Conservation (phyloP, 83 land plant species). For the Diphasiastrum complanatum region DNA sequence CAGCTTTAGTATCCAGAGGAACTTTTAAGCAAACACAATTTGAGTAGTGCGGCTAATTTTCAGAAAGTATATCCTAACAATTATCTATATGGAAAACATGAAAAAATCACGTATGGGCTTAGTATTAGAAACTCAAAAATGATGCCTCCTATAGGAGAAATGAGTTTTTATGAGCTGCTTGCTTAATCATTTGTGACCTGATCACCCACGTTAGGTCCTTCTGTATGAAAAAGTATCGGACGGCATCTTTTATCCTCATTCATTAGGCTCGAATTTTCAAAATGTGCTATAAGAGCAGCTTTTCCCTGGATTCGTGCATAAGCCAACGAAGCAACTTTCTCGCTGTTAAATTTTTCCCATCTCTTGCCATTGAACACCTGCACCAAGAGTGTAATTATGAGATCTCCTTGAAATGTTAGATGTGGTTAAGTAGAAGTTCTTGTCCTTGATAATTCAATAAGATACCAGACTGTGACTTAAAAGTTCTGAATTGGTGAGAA, state of each 20-base stretch:
- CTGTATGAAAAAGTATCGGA: slow-evolving; percentile 80
- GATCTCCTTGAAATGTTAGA: not conserved
- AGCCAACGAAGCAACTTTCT: slow-evolving; percentile 82
- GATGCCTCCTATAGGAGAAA: not conserved
- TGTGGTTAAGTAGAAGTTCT: not conserved
- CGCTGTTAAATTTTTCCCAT: slow-evolving; percentile 92
- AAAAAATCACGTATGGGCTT: too few relatives aligned
- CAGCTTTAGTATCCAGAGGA: not conserved
- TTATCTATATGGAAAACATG: too few relatives aligned
- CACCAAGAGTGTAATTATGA: not conserved
- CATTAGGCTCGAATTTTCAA: slow-evolving; percentile 87
- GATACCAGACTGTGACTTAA: not conserved
- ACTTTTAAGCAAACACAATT: not conserved
- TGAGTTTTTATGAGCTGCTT: slow-evolving; percentile 8
- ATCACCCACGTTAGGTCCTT: slow-evolving; percentile 70
- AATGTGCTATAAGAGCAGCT: slow-evolving; percentile 71
- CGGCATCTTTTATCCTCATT: slow-evolving; percentile 92
- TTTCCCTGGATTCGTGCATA: slow-evolving; percentile 92
- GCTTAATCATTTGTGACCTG: too few relatives aligned
- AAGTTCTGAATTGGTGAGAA: too few relatives aligned
- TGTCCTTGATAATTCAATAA: not conserved
- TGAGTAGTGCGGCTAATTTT: too few relatives aligned
- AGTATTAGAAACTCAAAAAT: too few relatives aligned
- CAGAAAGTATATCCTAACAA: too few relatives aligned
- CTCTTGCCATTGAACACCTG: slow-evolving; percentile 84